Evolutionary conservation across 106 monocot species (phyloP), one percentile per base, ranked within the genome.

Genomic region (Allium cepa): DNA sequence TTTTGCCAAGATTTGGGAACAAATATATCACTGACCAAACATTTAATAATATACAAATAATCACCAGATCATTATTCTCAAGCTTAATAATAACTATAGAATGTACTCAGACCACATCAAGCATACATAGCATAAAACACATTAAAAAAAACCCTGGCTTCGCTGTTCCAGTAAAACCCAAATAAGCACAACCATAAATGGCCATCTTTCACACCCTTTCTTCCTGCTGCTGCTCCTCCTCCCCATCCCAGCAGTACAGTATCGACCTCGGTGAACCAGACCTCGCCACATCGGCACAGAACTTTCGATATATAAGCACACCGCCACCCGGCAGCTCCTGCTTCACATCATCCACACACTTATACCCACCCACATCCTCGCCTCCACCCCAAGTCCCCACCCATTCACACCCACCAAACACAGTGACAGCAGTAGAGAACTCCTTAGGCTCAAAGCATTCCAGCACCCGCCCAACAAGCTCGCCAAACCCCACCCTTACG

Each of bases 351-450:
- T 66, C 64, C 5, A 59, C 50, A 66, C 70, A 55, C 9, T n/a
- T 6, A 45, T 51, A 75, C 16, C 79, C 79, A 59, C 71, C 65
- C 9, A 71, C 63, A 51, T 52, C 59, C 7, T 71, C 52, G 16
- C 18, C 67, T 61, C 71, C 17, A n/a, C 77, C 78, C 77, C 77
- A 82, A 12, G 52, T 52, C 14, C 58, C 73, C 14, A 62, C 77
- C 3, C 12, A 1, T 13, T 22, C 9, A 49, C 70, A 60, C 1
- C 72, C 79, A 60, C 79, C 83, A 72, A 78, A 73, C 60, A 79
- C 69, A 26, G 83, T 79, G 2, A 83, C 68, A 26, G 83, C 79
- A 11, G 76, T 59, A n/a, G 79, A 79, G 76, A 83, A 79, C 1
- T 76, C 71, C 1, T 13, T 12, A 0, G 83, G 83, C 1, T 28